These are phyloP conservation scores for Adansonia gregorii DNA, from an alignment of 441 rosid species.

Conservation along the genomic window DNA sequence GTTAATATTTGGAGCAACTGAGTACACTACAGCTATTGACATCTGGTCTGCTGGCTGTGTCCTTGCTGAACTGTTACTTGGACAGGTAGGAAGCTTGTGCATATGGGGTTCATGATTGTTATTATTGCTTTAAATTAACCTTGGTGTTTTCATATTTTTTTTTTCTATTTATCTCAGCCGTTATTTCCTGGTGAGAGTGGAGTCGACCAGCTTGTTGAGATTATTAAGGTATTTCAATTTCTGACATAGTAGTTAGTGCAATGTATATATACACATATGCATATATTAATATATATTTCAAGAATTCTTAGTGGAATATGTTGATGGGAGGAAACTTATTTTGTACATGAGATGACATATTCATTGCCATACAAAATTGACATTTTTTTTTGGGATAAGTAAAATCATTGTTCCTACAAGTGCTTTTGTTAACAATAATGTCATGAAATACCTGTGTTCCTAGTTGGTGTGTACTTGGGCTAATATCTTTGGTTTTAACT, in stretches of 20 bases:
- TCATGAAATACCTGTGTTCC: not conserved
- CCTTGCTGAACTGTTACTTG: slow-evolving; percentile 84
- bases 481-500: not conserved
- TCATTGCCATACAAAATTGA: not conserved
- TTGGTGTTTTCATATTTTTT: not conserved
- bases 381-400: not conserved
- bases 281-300: not conserved
- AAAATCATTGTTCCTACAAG: not conserved
- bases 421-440: not conserved
- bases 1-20: slow-evolving; percentile 97
- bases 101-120: not conserved
- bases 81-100: slow-evolving; percentile 60
- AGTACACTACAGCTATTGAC: slow-evolving; percentile 86
- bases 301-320: not conserved
- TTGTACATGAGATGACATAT: not conserved
- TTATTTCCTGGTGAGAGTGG: slow-evolving; percentile 93
- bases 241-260: not conserved
- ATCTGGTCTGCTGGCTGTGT: slow-evolving; percentile 99
- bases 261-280: not conserved
- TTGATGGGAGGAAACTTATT: not conserved
- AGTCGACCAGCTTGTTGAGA: slow-evolving; percentile 96
- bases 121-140: not conserved
- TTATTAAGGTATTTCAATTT: slow-evolving; percentile 72
- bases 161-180: slow-evolving; percentile 58
- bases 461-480: not conserved